phyloP scores from a whole-genome alignment of 2,329 filamentous ascomycete genomes.

The Capronia coronata region DNA sequence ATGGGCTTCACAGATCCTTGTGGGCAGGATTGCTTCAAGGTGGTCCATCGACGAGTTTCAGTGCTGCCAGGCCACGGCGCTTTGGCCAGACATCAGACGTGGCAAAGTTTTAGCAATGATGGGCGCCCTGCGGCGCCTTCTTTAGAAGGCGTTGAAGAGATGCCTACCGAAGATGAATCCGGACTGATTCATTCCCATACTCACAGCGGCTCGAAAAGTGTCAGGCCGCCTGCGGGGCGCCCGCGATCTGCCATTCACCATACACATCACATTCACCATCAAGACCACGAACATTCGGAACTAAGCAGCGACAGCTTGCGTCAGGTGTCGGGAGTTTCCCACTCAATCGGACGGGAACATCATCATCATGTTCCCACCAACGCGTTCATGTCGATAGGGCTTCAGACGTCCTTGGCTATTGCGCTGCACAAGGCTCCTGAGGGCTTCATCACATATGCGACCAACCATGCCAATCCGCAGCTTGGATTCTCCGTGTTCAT shows the following conservation, averaged over 20 bases:
- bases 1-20: constrained; percentile 58
- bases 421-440: constrained; percentile 93
- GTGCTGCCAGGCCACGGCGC: constrained; percentile 16
- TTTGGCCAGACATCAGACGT: constrained; percentile 14
- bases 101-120: constrained; percentile 12
- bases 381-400: constrained; percentile 86
- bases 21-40: constrained; percentile 54
- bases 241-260: constrained; percentile 26
- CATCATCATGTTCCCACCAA: constrained; percentile 95
- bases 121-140: constrained; percentile 8
- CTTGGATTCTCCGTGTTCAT: constrained; percentile 90
- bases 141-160: constrained; percentile 17
- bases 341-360: constrained; percentile 47
- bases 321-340: constrained; percentile 14
- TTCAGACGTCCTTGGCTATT: constrained; percentile 92
- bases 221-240: constrained; percentile 12
- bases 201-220: constrained; percentile 7
- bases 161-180: constrained; percentile 1
- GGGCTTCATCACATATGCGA: constrained; percentile 84
- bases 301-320: neutral
- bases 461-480: constrained; percentile 86
- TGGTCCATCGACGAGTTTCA: constrained; percentile 29
- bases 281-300: constrained; percentile 22
- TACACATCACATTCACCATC: constrained; percentile 27
- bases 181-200: constrained; percentile 9